Evolutionary conservation across 1,284 basidiomycete genomes (phyloP).

Genomic region (Apiotrichum brassicae): DNA sequence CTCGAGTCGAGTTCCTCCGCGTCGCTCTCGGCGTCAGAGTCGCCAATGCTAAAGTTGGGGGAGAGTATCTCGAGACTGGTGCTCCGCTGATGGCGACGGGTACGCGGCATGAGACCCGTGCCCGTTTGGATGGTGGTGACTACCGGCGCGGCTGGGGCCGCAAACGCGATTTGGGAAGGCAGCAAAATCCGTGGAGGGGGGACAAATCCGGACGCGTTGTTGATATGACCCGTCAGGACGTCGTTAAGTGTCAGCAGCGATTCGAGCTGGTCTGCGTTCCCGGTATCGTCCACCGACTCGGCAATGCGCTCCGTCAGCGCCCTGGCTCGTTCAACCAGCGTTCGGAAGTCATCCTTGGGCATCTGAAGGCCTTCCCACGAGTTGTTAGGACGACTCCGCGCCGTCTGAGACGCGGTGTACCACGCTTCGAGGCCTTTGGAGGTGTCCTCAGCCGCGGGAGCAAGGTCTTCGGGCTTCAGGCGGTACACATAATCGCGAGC

Average conservation of each 20-base stretch:
- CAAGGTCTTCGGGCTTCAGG: conserved; percentile 53
- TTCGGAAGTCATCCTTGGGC: conserved; percentile 37
- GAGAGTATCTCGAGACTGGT: conserved; percentile 55
- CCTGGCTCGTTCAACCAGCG: conserved; percentile 52
- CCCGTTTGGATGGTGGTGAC: conserved; percentile 7
- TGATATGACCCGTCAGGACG: conserved; percentile 53
- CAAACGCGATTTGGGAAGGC: conserved; percentile 32
- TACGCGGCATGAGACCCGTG: conserved; percentile 4
- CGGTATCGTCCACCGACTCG: conserved; percentile 52
- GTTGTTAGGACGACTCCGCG: conserved; percentile 11
- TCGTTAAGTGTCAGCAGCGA: conserved; percentile 68
- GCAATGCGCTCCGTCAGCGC: conserved; percentile 57
- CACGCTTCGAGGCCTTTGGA: conserved; percentile 37
- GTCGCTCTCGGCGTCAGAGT: conserved; percentile 59
- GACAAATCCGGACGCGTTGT: conserved; percentile 33
- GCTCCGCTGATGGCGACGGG: conserved; percentile 33
- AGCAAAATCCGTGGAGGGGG: conserved; percentile 36
- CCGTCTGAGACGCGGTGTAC: conserved; percentile 24
- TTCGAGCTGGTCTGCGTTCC: conserved; percentile 49
- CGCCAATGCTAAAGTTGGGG: conserved; percentile 56
- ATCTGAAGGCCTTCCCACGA: conserved; percentile 42
- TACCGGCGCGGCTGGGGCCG: conserved; percentile 13
- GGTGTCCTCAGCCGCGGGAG: conserved; percentile 53
- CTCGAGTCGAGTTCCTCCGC: conserved; percentile 48
- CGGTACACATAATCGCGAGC: conserved; percentile 44